Evolutionary conservation across 139 green algal genomes (phyloP).

Genomic region (Tetratostichococcus sp.): DNA sequence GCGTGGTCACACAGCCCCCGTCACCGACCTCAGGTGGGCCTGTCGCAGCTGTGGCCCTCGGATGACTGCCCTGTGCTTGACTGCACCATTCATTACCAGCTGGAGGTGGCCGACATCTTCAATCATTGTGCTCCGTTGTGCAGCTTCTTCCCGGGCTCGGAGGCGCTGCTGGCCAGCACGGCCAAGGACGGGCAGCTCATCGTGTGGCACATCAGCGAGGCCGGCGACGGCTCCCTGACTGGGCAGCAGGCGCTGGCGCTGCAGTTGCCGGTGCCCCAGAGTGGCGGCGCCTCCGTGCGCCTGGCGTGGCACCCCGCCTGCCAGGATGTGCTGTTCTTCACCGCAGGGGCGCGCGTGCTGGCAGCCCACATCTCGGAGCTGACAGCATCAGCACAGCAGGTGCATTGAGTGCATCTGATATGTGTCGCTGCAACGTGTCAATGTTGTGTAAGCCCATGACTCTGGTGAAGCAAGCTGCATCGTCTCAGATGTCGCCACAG

Average conservation of each 20-base stretch:
- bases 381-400: not conserved
- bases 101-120: not conserved
- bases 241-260: conserved; percentile 20
- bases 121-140: too few relatives aligned
- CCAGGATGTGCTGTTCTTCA: conserved; percentile 44
- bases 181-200: conserved; percentile 35
- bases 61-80: not conserved
- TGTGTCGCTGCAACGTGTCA: too few relatives aligned
- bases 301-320: conserved; percentile 46
- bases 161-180: conserved; percentile 42
- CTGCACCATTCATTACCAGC: not conserved
- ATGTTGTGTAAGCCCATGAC: too few relatives aligned
- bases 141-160: not conserved
- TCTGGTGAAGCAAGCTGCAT: too few relatives aligned
- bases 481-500: too few relatives aligned
- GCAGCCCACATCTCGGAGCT: conserved; percentile 28
- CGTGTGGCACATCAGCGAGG: conserved; percentile 46
- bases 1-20: conserved; percentile 52
- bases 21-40: conserved; percentile 53
- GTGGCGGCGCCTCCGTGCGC: not conserved
- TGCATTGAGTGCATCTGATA: too few relatives aligned
- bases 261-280: conserved; percentile 6
- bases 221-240: conserved; percentile 14
- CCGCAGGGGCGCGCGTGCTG: conserved; percentile 20
- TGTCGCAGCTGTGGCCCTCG: too few relatives aligned